phyloP scores from a whole-genome alignment of 768 basidiomycete species.

The Hemileccinum impolitum region DNA sequence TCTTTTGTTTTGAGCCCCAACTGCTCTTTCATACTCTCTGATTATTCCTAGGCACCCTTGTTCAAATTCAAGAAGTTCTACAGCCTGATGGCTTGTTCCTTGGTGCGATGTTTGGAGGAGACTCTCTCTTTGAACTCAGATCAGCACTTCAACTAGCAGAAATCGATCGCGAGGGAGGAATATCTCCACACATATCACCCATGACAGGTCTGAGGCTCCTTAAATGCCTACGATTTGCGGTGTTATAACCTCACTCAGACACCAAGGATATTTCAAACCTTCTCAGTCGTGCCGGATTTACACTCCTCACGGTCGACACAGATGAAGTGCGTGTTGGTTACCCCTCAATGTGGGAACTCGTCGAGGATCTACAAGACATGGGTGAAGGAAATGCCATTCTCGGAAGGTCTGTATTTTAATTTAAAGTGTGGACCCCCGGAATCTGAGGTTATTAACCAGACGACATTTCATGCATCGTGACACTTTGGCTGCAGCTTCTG shows the following conservation, averaged over 20 bases:
- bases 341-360: conserved; percentile 93
- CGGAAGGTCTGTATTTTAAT: conserved; percentile 54
- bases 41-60: conserved; percentile 57
- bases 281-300: conserved; percentile 89
- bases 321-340: conserved; percentile 91
- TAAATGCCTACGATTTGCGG: background rate
- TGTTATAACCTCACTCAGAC: conserved; percentile 52
- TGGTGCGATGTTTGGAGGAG: conserved; percentile 93
- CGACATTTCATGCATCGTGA: conserved; percentile 73
- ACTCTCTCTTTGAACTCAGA: conserved; percentile 93
- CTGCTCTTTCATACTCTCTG: background rate
- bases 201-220: conserved; percentile 75
- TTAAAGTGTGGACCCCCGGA: background rate
- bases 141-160: conserved; percentile 94
- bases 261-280: conserved; percentile 92
- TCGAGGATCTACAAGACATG: conserved; percentile 94
- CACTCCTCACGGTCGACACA: conserved; percentile 88
- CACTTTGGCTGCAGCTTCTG: conserved; percentile 85
- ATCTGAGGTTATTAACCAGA: conserved; percentile 34
- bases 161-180: conserved; percentile 89
- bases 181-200: conserved; percentile 94
- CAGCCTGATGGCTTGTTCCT: conserved; percentile 92
- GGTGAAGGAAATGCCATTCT: conserved; percentile 92
- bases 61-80: conserved; percentile 83
- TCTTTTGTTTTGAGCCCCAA: background rate